Conservation (phyloP, 768 basidiomycete species). For the Mycena latifolia region DNA sequence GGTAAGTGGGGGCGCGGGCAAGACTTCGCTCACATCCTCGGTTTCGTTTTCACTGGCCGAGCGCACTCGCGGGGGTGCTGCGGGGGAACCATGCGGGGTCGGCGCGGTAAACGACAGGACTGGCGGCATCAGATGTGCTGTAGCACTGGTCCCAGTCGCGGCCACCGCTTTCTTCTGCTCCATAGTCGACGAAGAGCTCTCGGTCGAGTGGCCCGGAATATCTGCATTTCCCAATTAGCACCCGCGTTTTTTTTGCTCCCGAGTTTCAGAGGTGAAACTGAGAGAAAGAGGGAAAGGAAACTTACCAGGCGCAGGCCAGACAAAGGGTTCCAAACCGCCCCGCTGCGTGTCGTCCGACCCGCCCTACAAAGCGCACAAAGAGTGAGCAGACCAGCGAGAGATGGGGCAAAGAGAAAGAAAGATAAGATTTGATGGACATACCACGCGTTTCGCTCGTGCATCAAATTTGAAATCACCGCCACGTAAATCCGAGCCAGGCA, state of each 20-base stretch:
- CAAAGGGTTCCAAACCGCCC: constrained; percentile 23
- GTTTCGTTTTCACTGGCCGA: constrained; percentile 8
- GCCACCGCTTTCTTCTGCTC: constrained; percentile 18
- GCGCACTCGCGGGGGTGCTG: neutral
- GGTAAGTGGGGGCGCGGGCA: neutral
- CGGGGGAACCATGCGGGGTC: constrained; percentile 15
- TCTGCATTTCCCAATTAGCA: constrained; percentile 4
- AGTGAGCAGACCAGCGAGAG: constrained; percentile 19
- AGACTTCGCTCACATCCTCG: no score
- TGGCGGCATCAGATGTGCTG: constrained; percentile 4
- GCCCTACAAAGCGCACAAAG: constrained; percentile 26
- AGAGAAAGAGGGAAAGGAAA: no score
- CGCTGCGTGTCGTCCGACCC: constrained; percentile 30
- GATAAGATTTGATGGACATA: constrained; percentile 26
- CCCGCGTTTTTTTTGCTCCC: neutral
- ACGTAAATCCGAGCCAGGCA: no score
- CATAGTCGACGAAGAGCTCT: constrained; percentile 35
- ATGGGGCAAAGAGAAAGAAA: constrained; percentile 1
- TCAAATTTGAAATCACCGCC: constrained; percentile 31
- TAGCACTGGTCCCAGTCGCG: no score
- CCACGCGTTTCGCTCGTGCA: constrained; percentile 34
- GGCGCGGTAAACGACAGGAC: constrained; percentile 14
- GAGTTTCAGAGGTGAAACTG: no score
- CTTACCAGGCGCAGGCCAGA: no score
- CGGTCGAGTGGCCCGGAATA: constrained; percentile 21